phyloP scores from a whole-genome alignment of 2,329 filamentous ascomycete genomes.

The Purpureocillium lavendulum region DNA sequence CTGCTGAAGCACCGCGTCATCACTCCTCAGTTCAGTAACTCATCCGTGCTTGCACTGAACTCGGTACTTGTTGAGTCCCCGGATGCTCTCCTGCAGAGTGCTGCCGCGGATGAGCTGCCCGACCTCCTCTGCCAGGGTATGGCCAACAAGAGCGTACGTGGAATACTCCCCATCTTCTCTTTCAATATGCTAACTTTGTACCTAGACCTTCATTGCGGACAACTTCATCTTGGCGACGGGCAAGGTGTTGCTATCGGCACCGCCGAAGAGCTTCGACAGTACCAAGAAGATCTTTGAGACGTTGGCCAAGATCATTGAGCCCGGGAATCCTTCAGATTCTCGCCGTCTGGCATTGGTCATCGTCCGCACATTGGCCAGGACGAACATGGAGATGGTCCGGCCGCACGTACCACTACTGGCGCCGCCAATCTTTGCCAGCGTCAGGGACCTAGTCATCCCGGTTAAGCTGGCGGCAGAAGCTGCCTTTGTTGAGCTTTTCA shows the following conservation, averaged over 20 bases:
- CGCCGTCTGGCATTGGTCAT: slow-evolving; percentile 82
- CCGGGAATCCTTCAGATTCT: slow-evolving; percentile 72
- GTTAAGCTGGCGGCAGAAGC: slow-evolving; percentile 94
- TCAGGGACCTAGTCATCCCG: slow-evolving; percentile 86
- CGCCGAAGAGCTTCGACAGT: slow-evolving; percentile 63
- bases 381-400: slow-evolving; percentile 70
- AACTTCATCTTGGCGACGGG: slow-evolving; percentile 85
- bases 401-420: slow-evolving; percentile 77
- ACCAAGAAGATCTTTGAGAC: slow-evolving; percentile 74
- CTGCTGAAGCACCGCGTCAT: slow-evolving; percentile 68
- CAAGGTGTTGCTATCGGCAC: slow-evolving; percentile 72
- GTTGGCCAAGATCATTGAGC: slow-evolving; percentile 65
- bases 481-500: slow-evolving; percentile 85
- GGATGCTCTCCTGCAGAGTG: slow-evolving; percentile 54
- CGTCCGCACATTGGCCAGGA: slow-evolving; percentile 73
- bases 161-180: neutral
- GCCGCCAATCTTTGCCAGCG: slow-evolving; percentile 77
- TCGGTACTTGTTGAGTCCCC: slow-evolving; percentile 78
- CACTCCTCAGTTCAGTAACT: slow-evolving; percentile 63
- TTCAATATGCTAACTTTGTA: slow-evolving; percentile 1
- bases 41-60: slow-evolving; percentile 81
- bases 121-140: slow-evolving; percentile 76
- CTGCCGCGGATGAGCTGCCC: slow-evolving; percentile 64
- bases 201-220: slow-evolving; percentile 72
- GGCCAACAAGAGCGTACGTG: slow-evolving; percentile 62